phyloP scores from a whole-genome alignment of 345 rosid genomes.

The Xanthoceras sorbifolium region DNA sequence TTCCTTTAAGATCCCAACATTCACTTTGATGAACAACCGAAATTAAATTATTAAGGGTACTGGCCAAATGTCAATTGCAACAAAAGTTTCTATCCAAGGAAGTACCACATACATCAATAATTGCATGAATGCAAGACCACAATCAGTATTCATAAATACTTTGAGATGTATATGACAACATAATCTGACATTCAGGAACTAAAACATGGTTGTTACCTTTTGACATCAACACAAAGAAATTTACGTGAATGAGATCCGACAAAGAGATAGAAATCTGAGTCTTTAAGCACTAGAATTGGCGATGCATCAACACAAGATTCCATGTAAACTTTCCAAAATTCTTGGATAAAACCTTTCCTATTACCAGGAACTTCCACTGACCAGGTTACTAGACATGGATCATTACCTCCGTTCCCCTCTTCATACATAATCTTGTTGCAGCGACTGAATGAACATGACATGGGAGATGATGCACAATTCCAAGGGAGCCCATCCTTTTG shows the following conservation, averaged over 20 bases:
- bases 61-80: background rate
- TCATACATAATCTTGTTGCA: conserved; percentile 70
- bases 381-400: conserved; percentile 32
- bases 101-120: background rate
- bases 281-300: conserved; percentile 64
- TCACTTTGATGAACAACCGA: background rate
- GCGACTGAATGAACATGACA: conserved; percentile 66
- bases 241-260: conserved; percentile 88
- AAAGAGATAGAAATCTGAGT: conserved; percentile 62
- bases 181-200: background rate
- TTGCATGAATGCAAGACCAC: background rate
- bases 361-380: conserved; percentile 44
- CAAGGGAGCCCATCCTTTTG: conserved; percentile 33
- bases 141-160: background rate
- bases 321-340: conserved; percentile 87
- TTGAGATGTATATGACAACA: background rate
- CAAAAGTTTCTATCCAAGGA: background rate
- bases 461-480: conserved; percentile 38
- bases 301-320: conserved; percentile 97
- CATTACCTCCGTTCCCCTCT: conserved; percentile 26
- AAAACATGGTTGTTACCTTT: conserved; percentile 48
- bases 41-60: background rate
- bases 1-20: background rate
- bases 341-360: conserved; percentile 45
- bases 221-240: conserved; percentile 67